phyloP scores from a whole-genome alignment of 345 rosid species.

The Kernera saxatilis region DNA sequence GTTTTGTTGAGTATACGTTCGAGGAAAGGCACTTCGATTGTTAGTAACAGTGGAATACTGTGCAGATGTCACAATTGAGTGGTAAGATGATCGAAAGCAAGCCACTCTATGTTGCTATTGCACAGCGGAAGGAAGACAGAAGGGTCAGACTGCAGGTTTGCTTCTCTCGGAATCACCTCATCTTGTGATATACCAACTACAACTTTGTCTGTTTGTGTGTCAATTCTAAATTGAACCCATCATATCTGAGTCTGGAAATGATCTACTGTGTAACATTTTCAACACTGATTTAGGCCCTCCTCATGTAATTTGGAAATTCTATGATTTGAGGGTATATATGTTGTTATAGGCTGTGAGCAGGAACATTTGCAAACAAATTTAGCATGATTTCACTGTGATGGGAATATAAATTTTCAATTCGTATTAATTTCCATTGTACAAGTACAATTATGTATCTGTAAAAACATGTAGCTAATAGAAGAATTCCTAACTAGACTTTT shows the following conservation, averaged over 20 bases:
- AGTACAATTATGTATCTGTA: neutral
- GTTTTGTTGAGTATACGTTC: neutral
- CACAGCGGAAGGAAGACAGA: constrained; percentile 36
- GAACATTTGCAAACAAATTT: neutral
- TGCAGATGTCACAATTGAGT: constrained; percentile 32
- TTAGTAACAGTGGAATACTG: neutral
- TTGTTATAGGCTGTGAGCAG: neutral
- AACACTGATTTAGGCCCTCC: neutral
- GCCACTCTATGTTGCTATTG: constrained; percentile 35
- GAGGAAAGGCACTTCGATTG: neutral
- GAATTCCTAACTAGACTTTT: neutral
- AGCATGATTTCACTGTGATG: neutral
- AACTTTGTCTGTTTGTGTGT: neutral
- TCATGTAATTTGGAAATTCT: neutral
- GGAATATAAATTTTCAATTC: neutral
- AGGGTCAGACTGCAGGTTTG: constrained; percentile 35
- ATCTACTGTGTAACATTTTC: neutral
- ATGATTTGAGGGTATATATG: neutral
- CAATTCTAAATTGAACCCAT: neutral
- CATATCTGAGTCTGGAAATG: neutral
- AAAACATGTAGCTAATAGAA: constrained; percentile 10
- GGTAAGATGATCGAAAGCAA: constrained; percentile 34
- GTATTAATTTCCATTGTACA: neutral
- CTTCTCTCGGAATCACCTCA: neutral
- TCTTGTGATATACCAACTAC: constrained; percentile 1